A percentile compares a stretch with the other conserved stretches of the same genome.
phyloP scores from a whole-genome alignment of 768 basidiomycete species.

The Mycena vulgaris region DNA sequence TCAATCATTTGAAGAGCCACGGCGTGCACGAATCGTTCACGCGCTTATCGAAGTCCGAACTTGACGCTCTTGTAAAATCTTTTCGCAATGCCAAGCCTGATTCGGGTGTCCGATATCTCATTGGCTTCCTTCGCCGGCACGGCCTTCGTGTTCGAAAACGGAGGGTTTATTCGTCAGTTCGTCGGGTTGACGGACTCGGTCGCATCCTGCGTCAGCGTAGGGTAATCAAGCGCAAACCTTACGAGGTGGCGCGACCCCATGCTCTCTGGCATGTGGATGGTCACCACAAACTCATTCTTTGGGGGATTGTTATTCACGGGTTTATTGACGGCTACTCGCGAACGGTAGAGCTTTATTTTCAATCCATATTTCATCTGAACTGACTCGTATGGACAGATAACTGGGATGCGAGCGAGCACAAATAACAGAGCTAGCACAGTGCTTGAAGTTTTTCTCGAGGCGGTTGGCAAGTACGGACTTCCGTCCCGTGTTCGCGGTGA shows the following conservation, averaged over 20 bases:
- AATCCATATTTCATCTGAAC: no score
- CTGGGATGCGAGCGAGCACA: constrained; percentile 29
- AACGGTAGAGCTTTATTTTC: constrained; percentile 38
- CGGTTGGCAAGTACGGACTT: constrained; percentile 20
- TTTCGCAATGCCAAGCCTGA: constrained; percentile 24
- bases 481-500: constrained; percentile 44
- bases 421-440: constrained; percentile 37
- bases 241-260: constrained; percentile 39
- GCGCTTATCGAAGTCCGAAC: constrained; percentile 8
- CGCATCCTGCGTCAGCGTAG: constrained; percentile 28
- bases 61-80: constrained; percentile 14
- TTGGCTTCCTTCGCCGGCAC: constrained; percentile 38
- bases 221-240: constrained; percentile 33
- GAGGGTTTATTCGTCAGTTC: constrained; percentile 34
- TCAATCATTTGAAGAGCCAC: neutral
- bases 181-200: constrained; percentile 40
- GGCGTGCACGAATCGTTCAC: constrained; percentile 13
- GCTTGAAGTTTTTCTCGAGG: constrained; percentile 12
- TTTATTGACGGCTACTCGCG: constrained; percentile 49
- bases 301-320: constrained; percentile 47
- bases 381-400: neutral
- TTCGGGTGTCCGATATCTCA: constrained; percentile 44
- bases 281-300: constrained; percentile 46
- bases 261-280: constrained; percentile 44
- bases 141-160: constrained; percentile 38